Base-by-base conservation (phyloP, 768 basidiomycete genomes). In the Boletus patriciae region DNA sequence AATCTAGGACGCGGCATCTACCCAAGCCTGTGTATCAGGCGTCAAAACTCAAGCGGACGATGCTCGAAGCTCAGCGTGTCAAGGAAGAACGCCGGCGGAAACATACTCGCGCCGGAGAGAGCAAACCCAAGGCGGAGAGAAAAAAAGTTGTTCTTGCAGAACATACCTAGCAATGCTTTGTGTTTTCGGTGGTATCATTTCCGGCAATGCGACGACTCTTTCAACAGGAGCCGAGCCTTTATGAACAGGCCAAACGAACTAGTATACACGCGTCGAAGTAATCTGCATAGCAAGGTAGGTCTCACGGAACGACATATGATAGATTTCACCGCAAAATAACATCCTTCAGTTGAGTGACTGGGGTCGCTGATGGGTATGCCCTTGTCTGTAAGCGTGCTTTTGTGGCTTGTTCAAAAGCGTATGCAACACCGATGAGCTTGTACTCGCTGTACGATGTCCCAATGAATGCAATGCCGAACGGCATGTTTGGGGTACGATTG, bases 21-120 rank as follows among this genome's bases (percentile, higher is more conserved):
- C 96, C 95, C 13, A 92, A 91, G 66, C 82, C 92, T n/a, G 90
- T 98, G 34, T 83, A 96, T 73, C 88, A 91, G 66, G 90, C 94
- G 1, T 77, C 83, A 40, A 85, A 88, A 67, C 87, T 97, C 76
- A 95, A 97, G 74, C 80, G 85, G 55, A 92, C 93, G 42, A 98
- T 98, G 95, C 71, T 96, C 68, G 94, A 94, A 31, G 87, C 94
- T 4, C 78, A 79, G 42, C 83, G 88, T 55, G 90, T 89, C 80
- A 98, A 97, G 76, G 94, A 99, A 66, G 95, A 98, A 70, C 83
- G 94, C 61, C 79, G 96, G 60, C 78, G 95, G 70, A 88, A 87
- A 67, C 96, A 98, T 70, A 89, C 95, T 8, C 81, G 93, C 27
- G 85, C 84, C 13, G 94, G 94, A 43, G 85, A 87, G 70, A 83